Base-by-base conservation (phyloP, 352 stramenopile species). In the Globisporangium solare region DNA sequence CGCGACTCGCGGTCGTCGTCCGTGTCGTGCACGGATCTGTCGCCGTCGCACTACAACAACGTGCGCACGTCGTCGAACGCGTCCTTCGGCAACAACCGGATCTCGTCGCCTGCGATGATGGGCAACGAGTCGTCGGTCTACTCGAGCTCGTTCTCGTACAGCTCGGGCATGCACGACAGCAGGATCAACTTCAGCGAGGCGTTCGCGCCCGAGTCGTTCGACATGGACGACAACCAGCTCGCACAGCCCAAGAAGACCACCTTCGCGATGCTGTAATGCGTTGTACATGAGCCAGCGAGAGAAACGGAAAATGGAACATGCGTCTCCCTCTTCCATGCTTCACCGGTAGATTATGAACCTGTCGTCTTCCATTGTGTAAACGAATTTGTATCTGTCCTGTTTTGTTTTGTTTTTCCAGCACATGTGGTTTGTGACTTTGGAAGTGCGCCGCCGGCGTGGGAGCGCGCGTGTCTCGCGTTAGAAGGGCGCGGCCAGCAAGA, bases 141-240 rank as follows among this genome's bases (percentile, higher is more conserved):
- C 50, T 63, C 57, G 48, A 64, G 46, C 58, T 79, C 66, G 32
- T 64, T 60, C 48, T 66, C 70, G 24, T 68, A 58, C 61, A 45
- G 58, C 32, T 58, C 39, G 45, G 72, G 74, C 21, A 73, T 74
- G 31, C 50, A 68, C 52, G 68, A 83, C 63, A 87, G 76, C 51
- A 70, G 76, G n/a, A 71, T 86, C 56, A 75, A 86, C 63, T 88
- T 88, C 58, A 89, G 79, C 51, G 76, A 88, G 60, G 76, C 81
- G 61, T 83, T 74, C 54, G 57, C 51, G 7, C 53, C 63, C 1
- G 68, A 73, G 18, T 80, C 67, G 32, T 70, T 56, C 51, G 61
- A 67, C 32, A 82, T 42, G 58, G 68, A 40, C 8, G n/a, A 54
- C 53, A 69, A 60, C 20, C 55, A 62, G 40, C 55, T 85, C n/a